phyloP scores from a whole-genome alignment of 1,139 yeast genomes.

The Hansenula lynferdii region DNA sequence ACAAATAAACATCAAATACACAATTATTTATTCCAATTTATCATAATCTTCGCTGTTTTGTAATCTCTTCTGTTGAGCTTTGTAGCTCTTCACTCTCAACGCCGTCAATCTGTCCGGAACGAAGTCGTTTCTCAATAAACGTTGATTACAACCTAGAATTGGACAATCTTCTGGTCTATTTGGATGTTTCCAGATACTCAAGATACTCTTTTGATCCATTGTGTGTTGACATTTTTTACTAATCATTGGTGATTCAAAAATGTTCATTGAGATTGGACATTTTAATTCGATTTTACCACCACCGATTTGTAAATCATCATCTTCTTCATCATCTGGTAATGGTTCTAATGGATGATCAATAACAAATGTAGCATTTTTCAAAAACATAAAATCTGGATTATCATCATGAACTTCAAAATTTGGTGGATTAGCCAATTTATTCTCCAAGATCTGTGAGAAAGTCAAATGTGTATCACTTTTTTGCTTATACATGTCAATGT shows the following conservation, averaged over 20 bases:
- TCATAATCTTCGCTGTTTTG: conserved; percentile 2
- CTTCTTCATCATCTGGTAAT: conserved; percentile 31
- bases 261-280: conserved; percentile 58
- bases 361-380: conserved; percentile 21
- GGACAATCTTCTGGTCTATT: conserved; percentile 13
- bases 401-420: not conserved
- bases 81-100: conserved; percentile 39
- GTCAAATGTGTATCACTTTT: conserved; percentile 5
- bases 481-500: conserved; percentile 20
- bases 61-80: conserved; percentile 9
- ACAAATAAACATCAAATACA: too few species aligned
- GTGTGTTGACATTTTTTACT: conserved; percentile 56
- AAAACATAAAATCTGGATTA: conserved; percentile 8
- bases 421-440: conserved; percentile 2
- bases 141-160: conserved; percentile 16
- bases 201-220: conserved; percentile 46
- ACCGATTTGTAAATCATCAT: conserved; percentile 54
- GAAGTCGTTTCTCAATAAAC: conserved; percentile 25
- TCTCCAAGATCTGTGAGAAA: conserved; percentile 16
- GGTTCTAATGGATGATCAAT: conserved; percentile 26
- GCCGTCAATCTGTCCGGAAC: conserved; percentile 43
- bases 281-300: conserved; percentile 64
- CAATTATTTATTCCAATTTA: not conserved
- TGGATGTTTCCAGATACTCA: conserved; percentile 24
- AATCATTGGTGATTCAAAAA: conserved; percentile 47